A percentile compares a stretch with the other conserved stretches of the same genome.
These are phyloP conservation scores for Chamaenerion angustifolium DNA, from an alignment of 345 rosid species.

Conservation along the genomic window DNA sequence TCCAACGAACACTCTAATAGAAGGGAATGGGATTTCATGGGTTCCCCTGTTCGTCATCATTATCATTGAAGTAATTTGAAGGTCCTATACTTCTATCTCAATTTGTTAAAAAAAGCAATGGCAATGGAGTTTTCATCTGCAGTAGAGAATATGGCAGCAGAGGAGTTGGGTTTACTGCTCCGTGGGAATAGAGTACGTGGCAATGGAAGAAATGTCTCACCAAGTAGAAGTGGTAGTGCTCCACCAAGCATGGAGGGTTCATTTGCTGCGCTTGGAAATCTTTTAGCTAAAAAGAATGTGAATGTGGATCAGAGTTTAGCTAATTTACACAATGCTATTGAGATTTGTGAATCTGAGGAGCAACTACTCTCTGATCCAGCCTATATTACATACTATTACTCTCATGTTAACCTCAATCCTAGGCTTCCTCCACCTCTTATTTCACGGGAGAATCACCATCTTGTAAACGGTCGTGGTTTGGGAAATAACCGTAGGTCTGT, in stretches of 20 bases:
- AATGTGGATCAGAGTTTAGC: constrained; percentile 31
- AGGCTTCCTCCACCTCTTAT: constrained; percentile 88
- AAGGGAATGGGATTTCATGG: neutral
- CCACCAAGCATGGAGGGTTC: constrained; percentile 99
- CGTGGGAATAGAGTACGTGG: constrained; percentile 44
- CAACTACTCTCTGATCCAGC: constrained; percentile 71
- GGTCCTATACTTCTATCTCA: neutral
- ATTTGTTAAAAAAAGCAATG: too few species aligned
- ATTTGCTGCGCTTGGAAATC: constrained; percentile 59
- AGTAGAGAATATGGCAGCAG: constrained; percentile 41
- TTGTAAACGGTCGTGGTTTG: constrained; percentile 53
- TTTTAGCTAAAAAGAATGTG: constrained; percentile 49
- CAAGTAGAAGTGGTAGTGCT: constrained; percentile 90
- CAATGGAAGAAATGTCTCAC: constrained; percentile 27
- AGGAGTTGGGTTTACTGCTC: constrained; percentile 60
- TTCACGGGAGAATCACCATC: constrained; percentile 55
- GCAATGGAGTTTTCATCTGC: constrained; percentile 28
- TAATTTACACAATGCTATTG: constrained; percentile 39
- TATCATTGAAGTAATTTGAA: neutral
- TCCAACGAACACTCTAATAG: neutral
- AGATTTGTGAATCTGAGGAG: constrained; percentile 55
- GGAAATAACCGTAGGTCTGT: constrained; percentile 34
- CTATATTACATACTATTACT: constrained; percentile 59
- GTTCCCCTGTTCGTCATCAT: neutral
- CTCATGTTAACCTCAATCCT: constrained; percentile 81